A percentile compares a stretch with the other conserved stretches of the same genome.
These are phyloP conservation scores for Kentomonas sorsogonicus DNA, from an alignment of 208 protist species.

Conservation along the genomic window DNA sequence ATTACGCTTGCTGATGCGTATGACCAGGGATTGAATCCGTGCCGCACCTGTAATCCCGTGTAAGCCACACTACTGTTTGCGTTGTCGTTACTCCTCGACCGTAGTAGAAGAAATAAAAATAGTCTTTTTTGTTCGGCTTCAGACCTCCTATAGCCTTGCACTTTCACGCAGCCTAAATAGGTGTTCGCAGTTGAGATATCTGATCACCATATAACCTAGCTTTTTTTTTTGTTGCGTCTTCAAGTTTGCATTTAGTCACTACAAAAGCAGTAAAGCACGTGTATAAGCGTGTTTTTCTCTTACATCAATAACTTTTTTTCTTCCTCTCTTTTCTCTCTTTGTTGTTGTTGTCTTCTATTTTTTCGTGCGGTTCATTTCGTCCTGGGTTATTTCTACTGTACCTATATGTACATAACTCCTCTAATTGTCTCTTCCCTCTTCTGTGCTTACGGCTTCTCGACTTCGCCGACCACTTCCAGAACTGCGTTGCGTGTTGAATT, in stretches of 20 bases:
- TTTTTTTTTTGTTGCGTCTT: constrained; percentile 11
- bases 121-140: constrained; percentile 9
- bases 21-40: constrained; percentile 34
- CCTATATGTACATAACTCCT: background rate
- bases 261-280: too few species aligned
- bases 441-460: background rate
- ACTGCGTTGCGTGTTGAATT: too few species aligned
- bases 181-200: too few species aligned
- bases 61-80: background rate
- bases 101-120: too few species aligned
- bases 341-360: too few species aligned
- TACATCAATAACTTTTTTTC: background rate
- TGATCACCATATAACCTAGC: too few species aligned
- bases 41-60: constrained; percentile 41
- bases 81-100: background rate
- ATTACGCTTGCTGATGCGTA: constrained; percentile 22
- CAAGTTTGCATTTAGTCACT: constrained; percentile 9
- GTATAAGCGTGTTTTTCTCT: constrained; percentile 11
- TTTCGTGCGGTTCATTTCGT: too few species aligned
- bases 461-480: too few species aligned
- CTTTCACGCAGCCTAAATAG: too few species aligned
- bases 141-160: too few species aligned
- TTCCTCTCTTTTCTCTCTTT: constrained; percentile 4
- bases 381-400: too few species aligned
- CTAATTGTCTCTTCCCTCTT: background rate